A percentile compares a stretch with the other conserved stretches of the same genome.
These are phyloP conservation scores for Xylariaceae sp. DNA, from an alignment of 2,329 filamentous ascomycete species.

Conservation along the genomic window DNA sequence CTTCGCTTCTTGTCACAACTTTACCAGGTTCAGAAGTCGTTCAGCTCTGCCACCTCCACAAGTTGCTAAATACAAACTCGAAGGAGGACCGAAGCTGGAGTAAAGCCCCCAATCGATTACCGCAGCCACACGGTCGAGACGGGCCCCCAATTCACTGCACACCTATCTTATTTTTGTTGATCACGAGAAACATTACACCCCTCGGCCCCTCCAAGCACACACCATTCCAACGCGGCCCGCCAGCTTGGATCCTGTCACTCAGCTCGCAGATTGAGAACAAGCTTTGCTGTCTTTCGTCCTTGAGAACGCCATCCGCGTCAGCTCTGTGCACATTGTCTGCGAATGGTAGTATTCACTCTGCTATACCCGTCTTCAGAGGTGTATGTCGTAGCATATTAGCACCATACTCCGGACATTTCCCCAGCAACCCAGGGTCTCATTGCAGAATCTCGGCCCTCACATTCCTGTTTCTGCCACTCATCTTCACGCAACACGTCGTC, in stretches of 20 bases:
- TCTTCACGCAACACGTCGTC: conserved; percentile 1
- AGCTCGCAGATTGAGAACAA: too few species aligned
- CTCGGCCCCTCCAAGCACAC: too few species aligned
- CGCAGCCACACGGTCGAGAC: not conserved
- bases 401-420: conserved; percentile 1
- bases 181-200: too few species aligned
- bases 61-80: conserved; percentile 10
- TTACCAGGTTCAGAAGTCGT: conserved; percentile 10
- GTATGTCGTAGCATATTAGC: conserved; percentile 6
- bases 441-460: conserved; percentile 8
- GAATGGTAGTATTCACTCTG: not conserved
- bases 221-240: too few species aligned
- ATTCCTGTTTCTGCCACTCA: conserved; percentile 16
- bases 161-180: too few species aligned
- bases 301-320: conserved; percentile 7
- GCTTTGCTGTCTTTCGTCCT: not conserved
- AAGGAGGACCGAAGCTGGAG: not conserved
- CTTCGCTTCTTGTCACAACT: not conserved
- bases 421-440: conserved; percentile 8
- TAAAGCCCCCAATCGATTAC: not conserved
- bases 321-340: not conserved
- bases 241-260: too few species aligned
- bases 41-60: conserved; percentile 10
- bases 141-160: too few species aligned
- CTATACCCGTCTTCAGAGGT: conserved; percentile 7